Base-by-base conservation (phyloP, 164 flowering plant species). In the Amborella trichopoda region DNA sequence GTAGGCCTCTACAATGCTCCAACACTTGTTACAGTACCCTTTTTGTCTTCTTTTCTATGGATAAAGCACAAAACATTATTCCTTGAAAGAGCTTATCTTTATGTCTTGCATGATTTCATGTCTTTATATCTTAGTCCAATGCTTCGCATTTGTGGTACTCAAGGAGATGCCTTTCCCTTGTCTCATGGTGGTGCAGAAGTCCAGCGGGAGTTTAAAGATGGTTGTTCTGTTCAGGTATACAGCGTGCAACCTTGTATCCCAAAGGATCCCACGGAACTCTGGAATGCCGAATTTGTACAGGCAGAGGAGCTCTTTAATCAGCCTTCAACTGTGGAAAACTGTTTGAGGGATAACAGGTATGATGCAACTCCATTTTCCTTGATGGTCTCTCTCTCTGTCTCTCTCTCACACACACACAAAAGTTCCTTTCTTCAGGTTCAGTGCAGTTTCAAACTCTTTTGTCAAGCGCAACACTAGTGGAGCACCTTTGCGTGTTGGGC, bases 321-420 rank as follows among this genome's bases (percentile, higher is more conserved):
- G 68, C 78, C 81, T 4, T 36, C 66, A 12, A 14, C 69, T 8
- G 56, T 61, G 23, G 75, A 74, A 52, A 88, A 93, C 61, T 93
- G 95, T 70, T 66, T 93, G 70, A 75, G 90, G 68, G 91, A 93
- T 70, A 88, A 84, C 60, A 82, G 99, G 96, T 87, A 37, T 21
- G 19, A 14, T 14, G 14, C 11, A 30, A 30, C 14, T 9, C 40
- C 40, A 6, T 10, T 32, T 37, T 37, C 19, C n/a, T 6, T 37
- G 40, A 21, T 37, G n/a, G 40, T 6, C 5, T 37, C n/a, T n/a
- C 19, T 14, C 5, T 5, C n/a, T n/a, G 19, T n/a, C n/a, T 37
- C 19, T 14, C 19, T 37, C 6, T 18, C 40, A 18, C 10, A 37
- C 40, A 1, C 34, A 30, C 9, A 30, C 19, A 5, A n/a, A 37